Conservation (phyloP, 176 grass and related monocot genomes). For the Paspalum vaginatum region DNA sequence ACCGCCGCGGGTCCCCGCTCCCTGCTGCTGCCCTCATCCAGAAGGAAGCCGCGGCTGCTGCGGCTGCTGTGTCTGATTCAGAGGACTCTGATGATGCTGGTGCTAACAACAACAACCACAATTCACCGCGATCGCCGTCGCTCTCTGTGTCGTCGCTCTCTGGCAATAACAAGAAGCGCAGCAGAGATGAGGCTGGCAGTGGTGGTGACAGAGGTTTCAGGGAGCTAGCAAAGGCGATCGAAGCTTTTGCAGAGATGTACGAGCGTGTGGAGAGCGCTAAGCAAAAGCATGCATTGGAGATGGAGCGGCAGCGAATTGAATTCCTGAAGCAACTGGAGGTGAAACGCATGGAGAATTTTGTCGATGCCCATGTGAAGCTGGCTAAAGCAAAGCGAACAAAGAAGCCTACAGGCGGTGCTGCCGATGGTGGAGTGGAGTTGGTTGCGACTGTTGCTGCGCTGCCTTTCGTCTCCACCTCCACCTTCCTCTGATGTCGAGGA, state of each 20-base stretch:
- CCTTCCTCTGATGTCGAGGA: conserved; percentile 49
- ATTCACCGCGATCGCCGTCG: conserved; percentile 33
- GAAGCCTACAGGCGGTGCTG: conserved; percentile 45
- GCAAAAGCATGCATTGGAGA: conserved; percentile 74
- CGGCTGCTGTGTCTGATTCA: conserved; percentile 34
- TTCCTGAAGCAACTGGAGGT: conserved; percentile 84
- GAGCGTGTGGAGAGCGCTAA: conserved; percentile 82
- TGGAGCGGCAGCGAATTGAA: conserved; percentile 78
- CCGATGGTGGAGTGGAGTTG: conserved; percentile 53
- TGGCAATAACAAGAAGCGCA: conserved; percentile 35
- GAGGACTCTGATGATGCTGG: conserved; percentile 49
- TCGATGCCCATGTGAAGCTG: conserved; percentile 81
- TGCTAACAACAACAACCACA: conserved; percentile 39
- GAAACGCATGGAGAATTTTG: conserved; percentile 89
- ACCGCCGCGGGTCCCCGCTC: conserved; percentile 35
- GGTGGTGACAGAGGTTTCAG: conserved; percentile 50
- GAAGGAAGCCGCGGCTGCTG: conserved; percentile 50
- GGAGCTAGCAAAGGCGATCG: conserved; percentile 75
- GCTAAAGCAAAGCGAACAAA: conserved; percentile 67
- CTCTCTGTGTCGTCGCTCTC: conserved; percentile 60
- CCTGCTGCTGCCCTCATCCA: conserved; percentile 53
- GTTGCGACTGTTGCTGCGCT: conserved; percentile 54
- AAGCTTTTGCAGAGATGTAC: conserved; percentile 84
- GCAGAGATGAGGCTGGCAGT: conserved; percentile 18
- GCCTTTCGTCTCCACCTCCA: conserved; percentile 65